Percentiles rank a stretch among this genome's conserved stretches.
These are phyloP conservation scores for Triadica sebifera DNA, from an alignment of 345 rosid genomes.

Conservation along the genomic window DNA sequence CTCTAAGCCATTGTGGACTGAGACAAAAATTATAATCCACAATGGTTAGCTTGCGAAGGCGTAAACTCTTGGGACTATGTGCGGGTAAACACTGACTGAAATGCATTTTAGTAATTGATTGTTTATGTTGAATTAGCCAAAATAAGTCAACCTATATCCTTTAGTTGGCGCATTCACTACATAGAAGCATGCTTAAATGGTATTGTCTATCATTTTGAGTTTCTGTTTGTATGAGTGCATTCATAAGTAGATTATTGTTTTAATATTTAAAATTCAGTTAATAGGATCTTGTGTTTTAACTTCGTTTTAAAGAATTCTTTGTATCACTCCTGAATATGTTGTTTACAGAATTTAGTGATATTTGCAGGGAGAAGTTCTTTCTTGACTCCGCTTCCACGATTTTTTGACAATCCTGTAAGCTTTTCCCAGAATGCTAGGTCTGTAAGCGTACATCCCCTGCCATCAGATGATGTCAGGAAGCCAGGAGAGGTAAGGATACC, in stretches of 20 bases:
- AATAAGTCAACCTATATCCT: neutral
- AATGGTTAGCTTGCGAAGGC: slow-evolving; percentile 95
- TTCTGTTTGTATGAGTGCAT: neutral
- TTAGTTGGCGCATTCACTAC: neutral
- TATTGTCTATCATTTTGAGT: neutral
- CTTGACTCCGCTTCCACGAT: slow-evolving; percentile 56
- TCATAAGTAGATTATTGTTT: neutral
- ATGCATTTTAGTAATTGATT: slow-evolving; percentile 12
- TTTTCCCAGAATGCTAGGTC: slow-evolving; percentile 37
- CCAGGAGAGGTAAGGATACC: slow-evolving; percentile 39
- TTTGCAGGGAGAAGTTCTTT: slow-evolving; percentile 55
- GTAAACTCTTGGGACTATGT: slow-evolving; percentile 84
- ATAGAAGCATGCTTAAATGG: neutral
- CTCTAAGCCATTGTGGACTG: slow-evolving; percentile 18
- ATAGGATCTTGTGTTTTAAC: neutral
- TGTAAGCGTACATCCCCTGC: slow-evolving; percentile 50
- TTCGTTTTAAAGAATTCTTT: neutral
- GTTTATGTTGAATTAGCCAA: slow-evolving; percentile 3
- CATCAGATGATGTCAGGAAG: slow-evolving; percentile 32
- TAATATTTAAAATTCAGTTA: neutral
- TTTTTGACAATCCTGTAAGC: slow-evolving; percentile 36
- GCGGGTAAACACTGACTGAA: slow-evolving; percentile 54
- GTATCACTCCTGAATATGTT: slow-evolving; percentile 9
- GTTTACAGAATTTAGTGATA: slow-evolving; percentile 12
- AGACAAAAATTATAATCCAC: slow-evolving; percentile 22